Evolutionary conservation across 1,284 basidiomycete genomes (phyloP).

Genomic region (Macrocystidia cucumis): DNA sequence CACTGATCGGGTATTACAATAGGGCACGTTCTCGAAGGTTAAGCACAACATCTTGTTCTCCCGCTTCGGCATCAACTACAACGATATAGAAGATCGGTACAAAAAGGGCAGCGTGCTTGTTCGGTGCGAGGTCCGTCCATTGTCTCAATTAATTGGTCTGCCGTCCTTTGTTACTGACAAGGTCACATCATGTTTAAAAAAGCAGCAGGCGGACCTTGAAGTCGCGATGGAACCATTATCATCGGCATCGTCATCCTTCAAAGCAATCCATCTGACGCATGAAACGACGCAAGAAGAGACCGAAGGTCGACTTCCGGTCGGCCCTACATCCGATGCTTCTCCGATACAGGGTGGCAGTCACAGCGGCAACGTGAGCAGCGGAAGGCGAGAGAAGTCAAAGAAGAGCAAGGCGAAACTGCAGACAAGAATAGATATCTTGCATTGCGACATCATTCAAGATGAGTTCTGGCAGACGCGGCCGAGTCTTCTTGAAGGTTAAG

Average conservation of each 20-base stretch:
- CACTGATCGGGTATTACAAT: no score
- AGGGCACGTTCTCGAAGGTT: slow-evolving; percentile 84
- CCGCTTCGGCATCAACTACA: slow-evolving; percentile 86
- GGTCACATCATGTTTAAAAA: no score
- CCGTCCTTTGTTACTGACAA: slow-evolving; percentile 3
- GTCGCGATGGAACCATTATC: no score
- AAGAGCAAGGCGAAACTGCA: slow-evolving; percentile 23
- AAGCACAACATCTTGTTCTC: slow-evolving; percentile 91
- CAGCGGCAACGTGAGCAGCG: slow-evolving; percentile 2
- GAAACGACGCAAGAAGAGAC: background rate
- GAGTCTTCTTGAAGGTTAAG: slow-evolving; percentile 31
- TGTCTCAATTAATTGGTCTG: no score
- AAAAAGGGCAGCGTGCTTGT: slow-evolving; percentile 85
- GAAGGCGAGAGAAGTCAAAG: slow-evolving; percentile 11
- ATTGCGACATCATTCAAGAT: slow-evolving; percentile 82
- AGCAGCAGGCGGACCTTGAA: no score
- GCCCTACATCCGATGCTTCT: background rate
- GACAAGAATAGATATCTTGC: slow-evolving; percentile 47
- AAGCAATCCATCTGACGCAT: no score
- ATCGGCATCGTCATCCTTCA: no score
- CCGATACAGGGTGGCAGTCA: background rate
- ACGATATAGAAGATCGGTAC: slow-evolving; percentile 64
- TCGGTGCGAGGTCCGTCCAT: slow-evolving; percentile 41
- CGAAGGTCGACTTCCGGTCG: background rate
- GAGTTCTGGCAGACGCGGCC: slow-evolving; percentile 67